A percentile compares a stretch with the other conserved stretches of the same genome.
These are phyloP conservation scores for Plantago coronopus DNA, from an alignment of 305 asterid genomes.

Conservation along the genomic window DNA sequence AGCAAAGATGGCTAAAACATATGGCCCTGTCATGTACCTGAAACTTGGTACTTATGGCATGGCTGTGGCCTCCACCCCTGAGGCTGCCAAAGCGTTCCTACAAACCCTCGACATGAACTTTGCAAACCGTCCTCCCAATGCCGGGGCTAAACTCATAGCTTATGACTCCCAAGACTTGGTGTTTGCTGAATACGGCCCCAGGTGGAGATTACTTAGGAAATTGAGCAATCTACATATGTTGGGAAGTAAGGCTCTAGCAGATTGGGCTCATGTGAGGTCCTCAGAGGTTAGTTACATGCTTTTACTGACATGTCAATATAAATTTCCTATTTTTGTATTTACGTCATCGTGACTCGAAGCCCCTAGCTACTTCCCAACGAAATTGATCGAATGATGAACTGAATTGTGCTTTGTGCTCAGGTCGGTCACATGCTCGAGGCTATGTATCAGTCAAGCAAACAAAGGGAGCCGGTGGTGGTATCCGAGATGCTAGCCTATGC, in stretches of 20 bases:
- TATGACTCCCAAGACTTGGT: conserved; percentile 51
- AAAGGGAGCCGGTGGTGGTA: conserved; percentile 32
- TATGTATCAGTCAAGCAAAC: conserved; percentile 24
- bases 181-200: conserved; percentile 44
- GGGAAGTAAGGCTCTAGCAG: conserved; percentile 37
- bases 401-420: not conserved
- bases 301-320: no score
- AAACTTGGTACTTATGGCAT: conserved; percentile 40
- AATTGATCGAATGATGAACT: no score
- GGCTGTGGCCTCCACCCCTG: conserved; percentile 50
- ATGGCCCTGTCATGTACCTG: conserved; percentile 47
- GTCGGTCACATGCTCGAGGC: conserved; percentile 38
- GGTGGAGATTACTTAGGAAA: conserved; percentile 48
- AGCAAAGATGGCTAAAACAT: conserved; percentile 42
- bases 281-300: conserved; percentile 28
- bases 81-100: conserved; percentile 41
- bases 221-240: conserved; percentile 47
- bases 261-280: conserved; percentile 35
- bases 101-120: conserved; percentile 41
- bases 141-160: conserved; percentile 42
- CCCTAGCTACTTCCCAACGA: no score
- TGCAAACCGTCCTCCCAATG: conserved; percentile 41
- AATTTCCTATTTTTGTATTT: no score
- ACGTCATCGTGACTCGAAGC: no score
- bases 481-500: conserved; percentile 40